These are phyloP conservation scores for Geotrichum carabidarum DNA, from an alignment of 1,139 yeast genomes.

Conservation along the genomic window DNA sequence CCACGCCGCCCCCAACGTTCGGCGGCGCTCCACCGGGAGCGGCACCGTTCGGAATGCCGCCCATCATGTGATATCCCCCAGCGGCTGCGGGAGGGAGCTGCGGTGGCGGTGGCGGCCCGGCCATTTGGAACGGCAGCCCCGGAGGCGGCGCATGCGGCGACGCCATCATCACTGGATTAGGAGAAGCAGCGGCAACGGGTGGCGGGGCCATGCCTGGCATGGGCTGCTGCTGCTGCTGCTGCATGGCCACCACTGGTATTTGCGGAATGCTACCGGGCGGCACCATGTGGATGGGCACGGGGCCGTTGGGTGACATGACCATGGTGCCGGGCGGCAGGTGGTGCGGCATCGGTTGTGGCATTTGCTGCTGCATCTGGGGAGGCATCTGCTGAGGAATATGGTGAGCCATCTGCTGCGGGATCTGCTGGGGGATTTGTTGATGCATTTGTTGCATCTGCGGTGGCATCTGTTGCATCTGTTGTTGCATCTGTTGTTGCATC, in stretches of 20 bases:
- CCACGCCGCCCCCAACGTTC: background rate
- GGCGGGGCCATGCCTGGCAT: background rate
- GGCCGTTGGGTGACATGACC: background rate
- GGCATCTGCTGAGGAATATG: conserved; percentile 18
- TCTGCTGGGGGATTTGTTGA: conserved; percentile 15
- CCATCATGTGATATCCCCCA: no score
- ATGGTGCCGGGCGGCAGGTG: background rate
- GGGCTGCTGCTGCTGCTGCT: background rate
- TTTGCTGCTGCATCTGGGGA: conserved; percentile 20
- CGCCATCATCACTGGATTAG: conserved; percentile 10
- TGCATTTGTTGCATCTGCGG: conserved; percentile 17
- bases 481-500: conserved; percentile 23
- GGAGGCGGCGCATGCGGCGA: conserved; percentile 10
- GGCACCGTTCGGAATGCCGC: no score
- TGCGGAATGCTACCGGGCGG: conserved; percentile 4
- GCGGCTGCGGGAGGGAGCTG: background rate
- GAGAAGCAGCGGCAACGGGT: conserved; percentile 1
- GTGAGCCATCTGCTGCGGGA: background rate
- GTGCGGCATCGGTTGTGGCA: conserved; percentile 18
- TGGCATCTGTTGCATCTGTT: conserved; percentile 20
- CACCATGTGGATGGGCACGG: background rate
- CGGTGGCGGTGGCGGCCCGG: background rate
- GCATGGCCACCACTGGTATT: conserved; percentile 9
- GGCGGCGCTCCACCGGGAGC: no score
- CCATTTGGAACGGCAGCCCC: conserved; percentile 2